These are phyloP conservation scores for Drosera spatulata DNA, from an alignment of 179 eudicot species.

Conservation along the genomic window DNA sequence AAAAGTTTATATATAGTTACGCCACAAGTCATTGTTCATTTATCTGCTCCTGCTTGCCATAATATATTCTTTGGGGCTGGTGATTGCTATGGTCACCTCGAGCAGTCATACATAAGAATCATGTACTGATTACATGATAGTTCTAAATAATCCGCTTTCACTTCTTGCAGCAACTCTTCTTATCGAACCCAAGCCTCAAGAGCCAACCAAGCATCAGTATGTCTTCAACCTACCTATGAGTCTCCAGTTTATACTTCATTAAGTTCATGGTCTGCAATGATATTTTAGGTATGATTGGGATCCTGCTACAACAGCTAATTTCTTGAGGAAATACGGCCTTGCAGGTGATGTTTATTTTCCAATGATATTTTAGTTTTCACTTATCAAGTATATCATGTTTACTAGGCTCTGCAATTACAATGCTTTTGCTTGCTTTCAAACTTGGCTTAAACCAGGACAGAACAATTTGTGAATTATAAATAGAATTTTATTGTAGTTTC, in stretches of 20 bases:
- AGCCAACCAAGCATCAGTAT: conserved; percentile 97
- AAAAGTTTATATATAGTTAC: too few relatives aligned
- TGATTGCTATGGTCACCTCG: too few relatives aligned
- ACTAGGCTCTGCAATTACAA: too few relatives aligned
- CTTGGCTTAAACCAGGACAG: too few relatives aligned
- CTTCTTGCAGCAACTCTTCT: conserved; percentile 61
- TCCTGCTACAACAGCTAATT: conserved; percentile 92
- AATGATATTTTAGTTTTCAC: neutral
- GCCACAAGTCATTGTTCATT: too few relatives aligned
- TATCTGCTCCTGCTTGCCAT: too few relatives aligned
- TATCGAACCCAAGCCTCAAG: conserved; percentile 96
- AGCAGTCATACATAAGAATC: too few relatives aligned
- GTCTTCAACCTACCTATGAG: conserved; percentile 9
- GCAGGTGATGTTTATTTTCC: conserved; percentile 32
- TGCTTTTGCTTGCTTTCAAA: too few relatives aligned
- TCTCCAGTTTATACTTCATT: neutral
- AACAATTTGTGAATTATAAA: too few relatives aligned
- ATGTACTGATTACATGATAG: neutral
- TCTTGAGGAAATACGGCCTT: conserved; percentile 91
- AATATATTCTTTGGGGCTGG: too few relatives aligned
- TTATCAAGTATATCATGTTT: neutral
- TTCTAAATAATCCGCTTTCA: neutral
- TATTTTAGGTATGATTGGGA: conserved; percentile 95
- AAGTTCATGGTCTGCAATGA: conserved; percentile 5
- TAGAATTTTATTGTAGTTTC: too few relatives aligned